Percentiles rank a stretch among this genome's conserved stretches.
Evolutionary conservation across 2,329 filamentous ascomycete species (phyloP).

Genomic region (Corynespora cassiicola): DNA sequence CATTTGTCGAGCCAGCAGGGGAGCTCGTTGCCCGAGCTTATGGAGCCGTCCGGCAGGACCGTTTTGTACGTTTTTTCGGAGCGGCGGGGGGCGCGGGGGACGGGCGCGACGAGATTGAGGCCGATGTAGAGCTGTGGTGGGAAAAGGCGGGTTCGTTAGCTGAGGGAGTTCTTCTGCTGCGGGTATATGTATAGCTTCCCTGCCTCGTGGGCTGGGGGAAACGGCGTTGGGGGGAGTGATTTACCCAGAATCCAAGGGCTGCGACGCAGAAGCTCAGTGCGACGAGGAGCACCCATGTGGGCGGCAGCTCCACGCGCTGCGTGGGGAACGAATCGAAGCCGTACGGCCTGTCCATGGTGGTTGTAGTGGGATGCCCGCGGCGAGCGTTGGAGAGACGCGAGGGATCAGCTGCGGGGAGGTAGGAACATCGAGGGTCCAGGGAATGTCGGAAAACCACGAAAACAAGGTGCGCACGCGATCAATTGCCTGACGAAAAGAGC

Average conservation of each 20-base stretch:
- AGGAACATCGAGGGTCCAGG: conserved; percentile 25
- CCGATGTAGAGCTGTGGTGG: conserved; percentile 68
- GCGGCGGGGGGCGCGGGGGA: conserved; percentile 73
- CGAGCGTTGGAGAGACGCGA: conserved; percentile 16
- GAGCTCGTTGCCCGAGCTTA: conserved; percentile 63
- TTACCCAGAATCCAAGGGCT: conserved; percentile 39
- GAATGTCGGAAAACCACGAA: conserved; percentile 7
- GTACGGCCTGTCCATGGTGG: conserved; percentile 29
- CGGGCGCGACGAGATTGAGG: conserved; percentile 78
- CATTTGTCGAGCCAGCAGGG: conserved; percentile 89
- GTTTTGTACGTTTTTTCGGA: conserved; percentile 89
- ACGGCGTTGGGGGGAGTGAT: conserved; percentile 3
- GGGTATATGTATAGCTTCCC: too few species aligned
- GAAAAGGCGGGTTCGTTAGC: too few species aligned
- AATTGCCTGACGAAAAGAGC: not conserved
- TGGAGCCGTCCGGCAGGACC: conserved; percentile 68
- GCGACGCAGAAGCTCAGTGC: conserved; percentile 28
- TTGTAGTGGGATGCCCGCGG: conserved; percentile 10
- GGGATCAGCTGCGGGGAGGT: conserved; percentile 23
- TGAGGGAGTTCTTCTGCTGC: too few species aligned
- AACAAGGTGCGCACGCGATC: not conserved
- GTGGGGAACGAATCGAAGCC: conserved; percentile 33
- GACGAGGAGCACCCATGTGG: conserved; percentile 38
- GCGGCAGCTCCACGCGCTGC: conserved; percentile 33
- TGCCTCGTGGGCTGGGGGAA: conserved; percentile 8